These are phyloP conservation scores for Neurospora sp. DNA, from an alignment of 495 filamentous ascomycete species.

Conservation along the genomic window DNA sequence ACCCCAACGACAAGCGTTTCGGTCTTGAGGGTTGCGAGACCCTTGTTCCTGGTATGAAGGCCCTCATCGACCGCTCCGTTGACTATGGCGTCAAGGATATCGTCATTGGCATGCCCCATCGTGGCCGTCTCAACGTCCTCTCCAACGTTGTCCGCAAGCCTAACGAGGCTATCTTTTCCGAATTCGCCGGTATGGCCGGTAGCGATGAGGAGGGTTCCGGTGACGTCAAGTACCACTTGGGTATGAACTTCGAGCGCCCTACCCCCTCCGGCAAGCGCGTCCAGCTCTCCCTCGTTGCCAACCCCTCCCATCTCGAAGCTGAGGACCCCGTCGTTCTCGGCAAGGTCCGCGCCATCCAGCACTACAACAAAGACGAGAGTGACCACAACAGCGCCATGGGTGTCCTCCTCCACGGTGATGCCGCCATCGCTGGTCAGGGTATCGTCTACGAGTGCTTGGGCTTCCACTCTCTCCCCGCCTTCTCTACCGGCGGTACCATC, in stretches of 20 bases:
- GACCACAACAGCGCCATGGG: conserved; percentile 84
- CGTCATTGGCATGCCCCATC: conserved; percentile 98
- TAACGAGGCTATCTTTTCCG: conserved; percentile 98
- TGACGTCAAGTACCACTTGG: conserved; percentile 98
- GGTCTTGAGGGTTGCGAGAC: conserved; percentile 95
- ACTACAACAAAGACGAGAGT: conserved; percentile 95
- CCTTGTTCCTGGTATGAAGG: conserved; percentile 98
- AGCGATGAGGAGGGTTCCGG: conserved; percentile 93
- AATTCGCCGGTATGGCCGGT: conserved; percentile 84
- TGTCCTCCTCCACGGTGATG: conserved; percentile 91
- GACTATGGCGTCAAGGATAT: conserved; percentile 98
- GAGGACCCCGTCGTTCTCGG: conserved; percentile 97
- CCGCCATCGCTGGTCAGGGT: conserved; percentile 92
- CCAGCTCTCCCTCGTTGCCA: conserved; percentile 94
- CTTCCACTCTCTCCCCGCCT: conserved; percentile 87
- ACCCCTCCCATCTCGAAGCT: conserved; percentile 96
- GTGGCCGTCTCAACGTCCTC: conserved; percentile 93
- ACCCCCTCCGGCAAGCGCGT: conserved; percentile 98
- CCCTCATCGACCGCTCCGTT: conserved; percentile 92
- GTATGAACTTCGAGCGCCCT: conserved; percentile 99
- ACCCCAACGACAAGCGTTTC: conserved; percentile 99
- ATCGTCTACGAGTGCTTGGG: conserved; percentile 98
- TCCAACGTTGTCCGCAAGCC: conserved; percentile 98
- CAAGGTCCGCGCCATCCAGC: conserved; percentile 94
- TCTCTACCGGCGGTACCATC: conserved; percentile 95